phyloP scores from a whole-genome alignment of 352 stramenopile species.

The Phytophthora citricola region DNA sequence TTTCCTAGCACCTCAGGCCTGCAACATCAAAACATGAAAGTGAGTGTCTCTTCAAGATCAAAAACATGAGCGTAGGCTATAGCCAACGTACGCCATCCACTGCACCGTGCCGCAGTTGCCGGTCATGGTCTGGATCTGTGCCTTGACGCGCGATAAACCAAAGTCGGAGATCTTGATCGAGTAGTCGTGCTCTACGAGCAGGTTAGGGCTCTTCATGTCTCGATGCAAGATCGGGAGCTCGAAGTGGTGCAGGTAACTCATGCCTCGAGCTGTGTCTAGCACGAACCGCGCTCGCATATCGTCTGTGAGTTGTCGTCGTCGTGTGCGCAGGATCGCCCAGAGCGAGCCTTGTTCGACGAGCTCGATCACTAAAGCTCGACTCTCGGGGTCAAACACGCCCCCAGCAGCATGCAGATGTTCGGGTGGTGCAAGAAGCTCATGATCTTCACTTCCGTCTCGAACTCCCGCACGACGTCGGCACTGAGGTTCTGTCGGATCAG shows the following conservation, averaged over 20 bases:
- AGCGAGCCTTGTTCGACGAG: conserved; percentile 93
- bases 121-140: conserved; percentile 93
- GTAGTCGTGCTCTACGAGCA: conserved; percentile 86
- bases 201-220: conserved; percentile 92
- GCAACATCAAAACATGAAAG: conserved; percentile 13
- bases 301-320: conserved; percentile 48
- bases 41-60: conserved; percentile 36
- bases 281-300: conserved; percentile 66
- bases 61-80: background rate
- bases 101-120: conserved; percentile 91
- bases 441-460: conserved; percentile 86
- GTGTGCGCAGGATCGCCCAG: conserved; percentile 89
- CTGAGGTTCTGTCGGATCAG: conserved; percentile 78
- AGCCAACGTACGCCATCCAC: conserved; percentile 84
- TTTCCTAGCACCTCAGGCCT: conserved; percentile 90
- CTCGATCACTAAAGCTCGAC: conserved; percentile 96
- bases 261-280: conserved; percentile 81
- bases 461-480: conserved; percentile 72
- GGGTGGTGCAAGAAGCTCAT: conserved; percentile 94
- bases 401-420: conserved; percentile 97
- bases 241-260: conserved; percentile 91
- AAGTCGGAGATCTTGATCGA: conserved; percentile 94
- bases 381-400: conserved; percentile 93
- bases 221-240: conserved; percentile 88
- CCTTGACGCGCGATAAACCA: conserved; percentile 91